phyloP scores from a whole-genome alignment of 768 basidiomycete genomes.

The Mrakia frigida region DNA sequence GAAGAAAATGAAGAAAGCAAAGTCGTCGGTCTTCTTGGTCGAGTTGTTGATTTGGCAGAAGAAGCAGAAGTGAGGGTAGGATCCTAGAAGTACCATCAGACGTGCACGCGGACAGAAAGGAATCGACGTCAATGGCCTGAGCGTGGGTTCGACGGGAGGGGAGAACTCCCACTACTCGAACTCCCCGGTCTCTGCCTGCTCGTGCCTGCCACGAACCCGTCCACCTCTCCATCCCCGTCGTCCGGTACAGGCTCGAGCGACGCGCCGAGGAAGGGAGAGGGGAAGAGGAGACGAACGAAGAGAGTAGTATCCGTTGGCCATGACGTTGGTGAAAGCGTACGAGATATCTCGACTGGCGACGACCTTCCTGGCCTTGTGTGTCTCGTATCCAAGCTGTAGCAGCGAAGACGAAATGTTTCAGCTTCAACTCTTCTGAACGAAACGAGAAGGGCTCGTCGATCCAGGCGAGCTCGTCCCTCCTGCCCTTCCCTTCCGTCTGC shows the following conservation, averaged over 20 bases:
- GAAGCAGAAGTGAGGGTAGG: slow-evolving; percentile 97
- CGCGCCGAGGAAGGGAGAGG: slow-evolving; percentile 18
- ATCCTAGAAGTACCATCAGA: no score
- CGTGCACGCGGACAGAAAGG: no score
- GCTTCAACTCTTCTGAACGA: background rate
- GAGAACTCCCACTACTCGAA: slow-evolving; percentile 7
- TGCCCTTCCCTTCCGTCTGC: background rate
- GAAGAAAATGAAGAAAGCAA: slow-evolving; percentile 99
- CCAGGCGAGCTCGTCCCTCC: slow-evolving; percentile 6
- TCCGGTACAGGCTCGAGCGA: slow-evolving; percentile 8
- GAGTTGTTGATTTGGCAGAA: slow-evolving; percentile 94
- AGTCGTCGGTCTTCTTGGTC: slow-evolving; percentile 91
- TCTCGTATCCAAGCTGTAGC: slow-evolving; percentile 80
- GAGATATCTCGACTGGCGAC: slow-evolving; percentile 94
- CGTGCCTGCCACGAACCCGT: background rate
- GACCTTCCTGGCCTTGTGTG: slow-evolving; percentile 86
- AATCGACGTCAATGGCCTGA: no score
- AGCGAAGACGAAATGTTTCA: background rate
- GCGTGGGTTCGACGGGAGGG: no score
- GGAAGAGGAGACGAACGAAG: slow-evolving; percentile 58
- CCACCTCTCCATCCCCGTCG: slow-evolving; percentile 14
- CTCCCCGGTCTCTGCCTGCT: background rate
- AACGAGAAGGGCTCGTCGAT: no score
- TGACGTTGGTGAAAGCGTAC: slow-evolving; percentile 94
- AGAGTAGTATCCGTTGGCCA: slow-evolving; percentile 95